A percentile compares a stretch with the other conserved stretches of the same genome.
phyloP scores from a whole-genome alignment of 495 filamentous ascomycete genomes.

The Penicillium pulvis region DNA sequence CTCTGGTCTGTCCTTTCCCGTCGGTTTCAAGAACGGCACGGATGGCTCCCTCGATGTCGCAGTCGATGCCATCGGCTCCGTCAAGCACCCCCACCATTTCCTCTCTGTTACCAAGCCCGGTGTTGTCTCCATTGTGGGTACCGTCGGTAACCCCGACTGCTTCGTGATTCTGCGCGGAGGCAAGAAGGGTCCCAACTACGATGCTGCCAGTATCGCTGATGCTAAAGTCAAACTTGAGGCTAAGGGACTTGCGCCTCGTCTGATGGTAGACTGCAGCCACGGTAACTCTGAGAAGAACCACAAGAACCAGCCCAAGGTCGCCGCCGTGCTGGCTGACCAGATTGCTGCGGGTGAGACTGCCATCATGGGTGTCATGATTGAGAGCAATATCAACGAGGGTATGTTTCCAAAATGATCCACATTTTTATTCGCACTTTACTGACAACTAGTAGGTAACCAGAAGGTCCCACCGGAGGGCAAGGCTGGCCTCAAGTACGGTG shows the following conservation, averaged over 20 bases:
- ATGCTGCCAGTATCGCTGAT: slow-evolving; percentile 76
- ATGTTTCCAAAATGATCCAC: slow-evolving; percentile 19
- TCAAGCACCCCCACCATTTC: slow-evolving; percentile 94
- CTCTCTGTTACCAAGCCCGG: slow-evolving; percentile 97
- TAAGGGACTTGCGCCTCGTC: slow-evolving; percentile 65
- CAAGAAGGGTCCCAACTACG: slow-evolving; percentile 92
- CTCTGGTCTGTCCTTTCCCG: slow-evolving; percentile 91
- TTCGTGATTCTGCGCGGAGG: slow-evolving; percentile 97
- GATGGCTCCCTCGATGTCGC: slow-evolving; percentile 89
- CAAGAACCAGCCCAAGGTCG: slow-evolving; percentile 96
- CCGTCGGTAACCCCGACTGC: slow-evolving; percentile 95
- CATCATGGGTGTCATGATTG: slow-evolving; percentile 99
- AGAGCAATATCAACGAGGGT: slow-evolving; percentile 96
- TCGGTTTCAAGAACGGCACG: slow-evolving; percentile 99
- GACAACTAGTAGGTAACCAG: slow-evolving; percentile 65
- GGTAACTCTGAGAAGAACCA: slow-evolving; percentile 96
- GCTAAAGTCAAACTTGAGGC: slow-evolving; percentile 70
- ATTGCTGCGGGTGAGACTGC: slow-evolving; percentile 77
- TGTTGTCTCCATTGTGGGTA: slow-evolving; percentile 93
- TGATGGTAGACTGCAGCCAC: slow-evolving; percentile 99
- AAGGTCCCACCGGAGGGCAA: slow-evolving; percentile 92
- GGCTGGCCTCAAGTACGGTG: slow-evolving; percentile 85
- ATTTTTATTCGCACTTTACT: slow-evolving; percentile 9
- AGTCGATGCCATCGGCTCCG: slow-evolving; percentile 95
- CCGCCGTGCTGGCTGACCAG: slow-evolving; percentile 77